Evolutionary conservation across 257 asterid genomes (phyloP), one percentile per base, ranked within the genome.

Genomic region (Nicotiana otophora): DNA sequence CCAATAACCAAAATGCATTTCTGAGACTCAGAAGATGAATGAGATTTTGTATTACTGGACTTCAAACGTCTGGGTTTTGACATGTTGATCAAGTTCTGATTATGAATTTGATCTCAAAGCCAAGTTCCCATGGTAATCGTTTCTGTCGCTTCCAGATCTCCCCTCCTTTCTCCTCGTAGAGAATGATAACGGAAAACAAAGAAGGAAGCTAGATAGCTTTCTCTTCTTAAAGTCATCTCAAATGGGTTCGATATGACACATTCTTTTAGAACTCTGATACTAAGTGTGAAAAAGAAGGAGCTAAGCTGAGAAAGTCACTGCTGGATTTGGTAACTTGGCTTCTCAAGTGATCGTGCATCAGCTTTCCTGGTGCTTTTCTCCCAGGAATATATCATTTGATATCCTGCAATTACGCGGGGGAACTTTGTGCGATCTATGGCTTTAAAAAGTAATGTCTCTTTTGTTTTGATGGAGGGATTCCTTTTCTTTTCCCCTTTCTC

Each of bases 281-380:
- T 19, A 39, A 42, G 58, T 30, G 11, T 70, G 78, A 70, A 70
- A 54, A 69, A 4, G 57, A n/a, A n/a, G 33, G 34, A 10, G 33
- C 33, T 69, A 69, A 39, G 57, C 58, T 69, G 58, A 69, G 11
- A 30, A 28, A 57, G 31, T 77, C 20, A 31, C 67, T 11, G 6
- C 12, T 34, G 57, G 63, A 58, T 14, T 82, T 9, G 55, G 80
- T 55, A 20, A 58, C 55, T 23, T 39, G 34, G n/a, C 34, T n/a
- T 12, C 79, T 10, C 16, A 66, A 39, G 78, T n/a, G 63, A 67
- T 70, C 6, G 5, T 67, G 48, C 78, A 19, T 67, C 8, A 67
- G 36, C 63, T 51, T 66, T 30, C 83, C 57, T 26, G 15, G 54
- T 65, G 74, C 68, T 51, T 81, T 77, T 65, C n/a, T 46, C 74